These are phyloP conservation scores for Chrysanthemum lavandulifolium DNA, from an alignment of 129 eudicot genomes.

Conservation along the genomic window DNA sequence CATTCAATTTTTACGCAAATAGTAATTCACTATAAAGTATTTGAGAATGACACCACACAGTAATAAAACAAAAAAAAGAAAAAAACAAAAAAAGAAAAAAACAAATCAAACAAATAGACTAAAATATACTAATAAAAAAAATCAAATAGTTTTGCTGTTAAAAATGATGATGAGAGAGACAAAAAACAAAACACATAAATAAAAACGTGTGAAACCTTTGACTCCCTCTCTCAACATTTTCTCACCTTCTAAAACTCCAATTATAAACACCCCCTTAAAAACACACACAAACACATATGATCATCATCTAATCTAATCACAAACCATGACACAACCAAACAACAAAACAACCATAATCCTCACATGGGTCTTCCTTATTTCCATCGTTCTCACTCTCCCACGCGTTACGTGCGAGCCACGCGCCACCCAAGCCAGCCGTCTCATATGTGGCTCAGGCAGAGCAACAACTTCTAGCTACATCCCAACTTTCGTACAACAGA, in stretches of 20 bases:
- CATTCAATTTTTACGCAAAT: no score
- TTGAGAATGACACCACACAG: no score
- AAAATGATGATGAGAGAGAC: no score
- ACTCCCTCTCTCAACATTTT: conserved; percentile 10
- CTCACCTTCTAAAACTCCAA: conserved; percentile 19
- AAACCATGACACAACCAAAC: background rate
- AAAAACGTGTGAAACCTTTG: conserved; percentile 43
- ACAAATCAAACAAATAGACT: no score
- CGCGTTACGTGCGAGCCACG: conserved; percentile 48
- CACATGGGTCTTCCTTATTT: conserved; percentile 12
- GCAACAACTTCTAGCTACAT: conserved; percentile 41
- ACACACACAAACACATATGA: conserved; percentile 16
- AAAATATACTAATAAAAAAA: no score
- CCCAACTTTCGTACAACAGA: conserved; percentile 52
- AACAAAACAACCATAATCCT: background rate
- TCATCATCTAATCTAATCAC: background rate
- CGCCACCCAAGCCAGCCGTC: conserved; percentile 43
- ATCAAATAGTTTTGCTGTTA: no score
- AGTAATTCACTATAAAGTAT: no score
- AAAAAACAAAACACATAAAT: no score
- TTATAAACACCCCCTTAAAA: conserved; percentile 12
- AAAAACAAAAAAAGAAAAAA: no score
- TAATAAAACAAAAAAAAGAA: no score
- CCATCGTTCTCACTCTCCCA: conserved; percentile 15
- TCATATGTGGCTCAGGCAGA: conserved; percentile 39